phyloP scores from a whole-genome alignment of 2,329 filamentous ascomycete species.

The Pseudocercospora fuligena region DNA sequence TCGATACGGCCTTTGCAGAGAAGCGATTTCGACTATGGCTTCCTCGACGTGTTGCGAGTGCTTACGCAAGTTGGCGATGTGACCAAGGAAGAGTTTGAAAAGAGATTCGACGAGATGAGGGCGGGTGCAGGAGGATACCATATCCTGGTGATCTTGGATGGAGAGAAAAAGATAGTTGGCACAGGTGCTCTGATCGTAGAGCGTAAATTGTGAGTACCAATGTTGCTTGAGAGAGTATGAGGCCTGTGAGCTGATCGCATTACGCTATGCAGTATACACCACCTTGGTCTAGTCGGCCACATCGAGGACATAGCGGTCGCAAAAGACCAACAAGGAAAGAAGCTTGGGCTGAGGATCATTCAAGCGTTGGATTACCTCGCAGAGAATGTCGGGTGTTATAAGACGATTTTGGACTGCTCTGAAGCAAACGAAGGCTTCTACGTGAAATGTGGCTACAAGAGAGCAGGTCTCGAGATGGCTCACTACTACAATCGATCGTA shows the following conservation, averaged over 20 bases:
- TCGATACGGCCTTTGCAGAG: constrained; percentile 77
- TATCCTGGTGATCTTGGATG: constrained; percentile 82
- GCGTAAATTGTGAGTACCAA: constrained; percentile 77
- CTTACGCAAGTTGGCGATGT: constrained; percentile 93
- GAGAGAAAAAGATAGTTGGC: constrained; percentile 73
- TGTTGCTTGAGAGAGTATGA: not conserved
- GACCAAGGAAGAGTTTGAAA: constrained; percentile 71
- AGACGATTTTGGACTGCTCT: constrained; percentile 94
- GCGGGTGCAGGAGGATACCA: constrained; percentile 77
- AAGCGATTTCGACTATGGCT: constrained; percentile 78
- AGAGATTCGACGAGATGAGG: constrained; percentile 82
- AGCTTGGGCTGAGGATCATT: constrained; percentile 88
- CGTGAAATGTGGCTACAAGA: constrained; percentile 93
- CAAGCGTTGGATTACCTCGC: constrained; percentile 90
- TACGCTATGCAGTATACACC: constrained; percentile 63
- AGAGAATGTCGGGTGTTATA: constrained; percentile 90
- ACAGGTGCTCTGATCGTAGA: constrained; percentile 90
- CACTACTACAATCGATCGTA: constrained; percentile 70
- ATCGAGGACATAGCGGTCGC: constrained; percentile 97
- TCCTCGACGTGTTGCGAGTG: constrained; percentile 88
- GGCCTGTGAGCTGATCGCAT: not conserved
- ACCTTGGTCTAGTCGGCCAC: constrained; percentile 82
- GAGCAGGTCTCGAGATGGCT: constrained; percentile 93
- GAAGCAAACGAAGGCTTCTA: constrained; percentile 98
- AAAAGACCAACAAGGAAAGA: constrained; percentile 96